Evolutionary conservation across 192 early-diverging fungal genomes (phyloP), one percentile per base, ranked within the genome.

Genomic region (Podila epigama): DNA sequence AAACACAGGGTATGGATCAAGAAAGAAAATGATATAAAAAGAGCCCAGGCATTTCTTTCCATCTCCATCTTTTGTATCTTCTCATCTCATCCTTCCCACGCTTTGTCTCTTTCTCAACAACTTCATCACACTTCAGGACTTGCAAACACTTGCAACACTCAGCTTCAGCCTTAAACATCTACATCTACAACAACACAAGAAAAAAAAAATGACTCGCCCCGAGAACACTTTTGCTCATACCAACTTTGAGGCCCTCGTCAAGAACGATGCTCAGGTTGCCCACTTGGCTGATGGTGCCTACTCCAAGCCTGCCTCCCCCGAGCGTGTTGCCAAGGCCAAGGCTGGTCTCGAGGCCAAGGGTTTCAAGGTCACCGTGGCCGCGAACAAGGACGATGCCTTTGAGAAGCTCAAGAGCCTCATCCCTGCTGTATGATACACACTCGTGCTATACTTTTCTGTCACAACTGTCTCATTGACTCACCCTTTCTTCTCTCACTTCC

Each of bases 341-440:
- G 69, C 68, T 36, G 69, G 54, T 35, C 77, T 82, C 22, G 77
- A 82, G 65, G 53, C 75, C 68, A 79, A 79, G 56, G 70, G 70
- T 25, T 75, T 73, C 77, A 71, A 69, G 59, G 81, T 82, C 56
- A 68, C 59, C 59, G 79, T 82, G 25, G 77, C 68, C 20, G 50
- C 71, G 51, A 68, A 68, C 69, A 63, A 66, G 39, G 79, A 79
- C 34, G 77, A 79, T 20, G 81, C 81, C 34, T 75, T 69, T 48
- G 77, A 80, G 62, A 59, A 52, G 31, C 59, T 82, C 31, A 82
- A 80, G 81, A 48, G 37, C 8, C 55, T 79, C 39, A 82, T 82
- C n/a, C 81, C 81, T 13, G 63, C 41, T 36, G 73, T 77, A 68
- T 29, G 56, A 64, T 54, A 13, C 22, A 1, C 33, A 18, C 0